phyloP scores from a whole-genome alignment of 257 asterid species.

The Striga asiatica region DNA sequence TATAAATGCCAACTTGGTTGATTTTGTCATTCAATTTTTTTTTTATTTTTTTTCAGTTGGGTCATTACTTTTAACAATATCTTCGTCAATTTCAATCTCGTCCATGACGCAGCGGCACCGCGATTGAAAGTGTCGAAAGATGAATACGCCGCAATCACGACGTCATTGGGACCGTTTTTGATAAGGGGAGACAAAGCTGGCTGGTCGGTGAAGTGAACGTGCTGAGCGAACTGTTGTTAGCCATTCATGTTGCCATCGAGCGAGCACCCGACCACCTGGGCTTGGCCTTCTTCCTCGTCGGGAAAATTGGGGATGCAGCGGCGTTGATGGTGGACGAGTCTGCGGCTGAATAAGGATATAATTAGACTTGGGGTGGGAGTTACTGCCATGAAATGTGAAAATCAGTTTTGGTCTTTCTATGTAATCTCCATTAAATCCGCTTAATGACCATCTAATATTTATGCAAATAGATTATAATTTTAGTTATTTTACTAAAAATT shows the following conservation, averaged over 20 bases:
- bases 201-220: slow-evolving; percentile 39
- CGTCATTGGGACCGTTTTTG: slow-evolving; percentile 50
- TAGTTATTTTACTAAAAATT: too few relatives aligned
- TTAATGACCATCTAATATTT: too few relatives aligned
- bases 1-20: too few relatives aligned
- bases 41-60: too few relatives aligned
- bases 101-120: slow-evolving; percentile 25
- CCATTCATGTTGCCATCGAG: slow-evolving; percentile 37
- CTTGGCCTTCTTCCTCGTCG: slow-evolving; percentile 75
- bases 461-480: too few relatives aligned
- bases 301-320: slow-evolving; percentile 27
- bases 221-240: slow-evolving; percentile 32
- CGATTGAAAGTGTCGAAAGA: slow-evolving; percentile 29
- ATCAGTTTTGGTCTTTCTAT: too few relatives aligned
- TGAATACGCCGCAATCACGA: slow-evolving; percentile 36
- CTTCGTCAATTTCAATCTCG: too few relatives aligned
- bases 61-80: too few relatives aligned
- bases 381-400: too few relatives aligned
- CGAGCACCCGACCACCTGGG: slow-evolving; percentile 45
- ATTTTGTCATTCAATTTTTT: too few relatives aligned
- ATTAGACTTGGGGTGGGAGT: slow-evolving; percentile 31
- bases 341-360: slow-evolving; percentile 18
- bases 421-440: too few relatives aligned
- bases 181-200: slow-evolving; percentile 40
- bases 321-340: slow-evolving; percentile 23